Conservation (phyloP, 169 alveolate species). For the Amoebophrya sp. region DNA sequence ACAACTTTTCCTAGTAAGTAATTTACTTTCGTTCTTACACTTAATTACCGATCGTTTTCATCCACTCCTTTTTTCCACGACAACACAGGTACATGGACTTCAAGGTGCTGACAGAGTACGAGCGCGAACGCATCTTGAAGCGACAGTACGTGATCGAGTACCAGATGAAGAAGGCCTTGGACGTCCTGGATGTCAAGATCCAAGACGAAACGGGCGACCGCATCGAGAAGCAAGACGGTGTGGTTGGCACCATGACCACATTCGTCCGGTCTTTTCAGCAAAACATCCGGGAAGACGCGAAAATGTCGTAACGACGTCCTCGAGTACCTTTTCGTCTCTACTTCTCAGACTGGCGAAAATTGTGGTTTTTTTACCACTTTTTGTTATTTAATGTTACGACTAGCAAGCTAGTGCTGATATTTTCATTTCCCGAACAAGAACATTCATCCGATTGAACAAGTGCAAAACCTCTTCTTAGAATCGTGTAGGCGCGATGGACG, state of each 20-base stretch:
- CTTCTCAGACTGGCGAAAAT: too few relatives aligned
- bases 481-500: too few relatives aligned
- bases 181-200: conserved; percentile 18
- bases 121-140: not conserved
- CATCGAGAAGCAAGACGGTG: not conserved
- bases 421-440: too few relatives aligned
- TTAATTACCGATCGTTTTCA: too few relatives aligned
- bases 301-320: not conserved
- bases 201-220: not conserved
- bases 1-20: too few relatives aligned
- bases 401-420: too few relatives aligned
- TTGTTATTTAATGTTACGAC: too few relatives aligned
- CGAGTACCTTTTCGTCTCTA: too few relatives aligned
- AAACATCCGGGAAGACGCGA: conserved; percentile 1
- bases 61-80: not conserved
- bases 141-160: conserved; percentile 24
- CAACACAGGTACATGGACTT: conserved; percentile 17
- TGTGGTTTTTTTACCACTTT: too few relatives aligned
- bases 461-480: too few relatives aligned
- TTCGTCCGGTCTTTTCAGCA: not conserved
- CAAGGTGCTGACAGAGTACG: conserved; percentile 26
- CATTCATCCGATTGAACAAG: too few relatives aligned
- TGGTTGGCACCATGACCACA: not conserved
- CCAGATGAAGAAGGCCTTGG: conserved; percentile 9
- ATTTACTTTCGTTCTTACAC: too few relatives aligned